phyloP scores from a whole-genome alignment of 1,284 basidiomycete genomes.

The Porodaedalea pini region DNA sequence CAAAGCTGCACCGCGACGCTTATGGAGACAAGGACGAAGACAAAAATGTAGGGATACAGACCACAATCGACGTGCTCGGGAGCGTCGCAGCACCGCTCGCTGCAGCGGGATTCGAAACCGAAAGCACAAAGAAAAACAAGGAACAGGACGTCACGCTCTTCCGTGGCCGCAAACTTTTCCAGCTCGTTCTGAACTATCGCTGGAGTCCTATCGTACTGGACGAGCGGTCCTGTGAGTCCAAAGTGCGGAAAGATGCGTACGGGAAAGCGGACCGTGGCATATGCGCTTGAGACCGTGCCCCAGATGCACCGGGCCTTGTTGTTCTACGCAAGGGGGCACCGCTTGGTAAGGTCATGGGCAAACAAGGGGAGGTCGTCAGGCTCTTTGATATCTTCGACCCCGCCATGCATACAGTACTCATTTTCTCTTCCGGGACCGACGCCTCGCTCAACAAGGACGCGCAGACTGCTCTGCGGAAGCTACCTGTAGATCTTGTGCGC shows the following conservation, averaged over 20 bases:
- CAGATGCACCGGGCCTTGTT: slow-evolving; percentile 22
- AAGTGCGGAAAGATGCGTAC: slow-evolving; percentile 1
- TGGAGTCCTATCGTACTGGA: slow-evolving; percentile 25
- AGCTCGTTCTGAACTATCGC: slow-evolving; percentile 25
- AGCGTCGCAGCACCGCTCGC: neutral
- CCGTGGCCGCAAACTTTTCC: slow-evolving; percentile 16
- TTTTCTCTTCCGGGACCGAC: slow-evolving; percentile 13
- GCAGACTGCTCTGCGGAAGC: neutral
- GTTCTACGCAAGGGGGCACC: neutral
- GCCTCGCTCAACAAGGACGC: neutral
- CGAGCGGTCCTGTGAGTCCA: slow-evolving; percentile 10
- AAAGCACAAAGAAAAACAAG: neutral
- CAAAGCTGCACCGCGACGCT: neutral
- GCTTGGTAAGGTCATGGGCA: too few relatives aligned
- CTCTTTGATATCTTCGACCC: slow-evolving; percentile 24
- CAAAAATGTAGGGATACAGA: neutral
- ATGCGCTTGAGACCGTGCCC: slow-evolving; percentile 24
- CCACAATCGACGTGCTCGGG: neutral
- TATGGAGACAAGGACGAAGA: neutral
- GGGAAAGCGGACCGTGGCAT: slow-evolving; percentile 1
- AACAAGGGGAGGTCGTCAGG: neutral
- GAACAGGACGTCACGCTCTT: neutral
- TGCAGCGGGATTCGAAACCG: too few relatives aligned
- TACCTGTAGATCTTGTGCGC: neutral
- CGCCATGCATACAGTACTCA: slow-evolving; percentile 20